Base-by-base conservation (phyloP, 148 eudicot genomes). In the Agrostemma githago region DNA sequence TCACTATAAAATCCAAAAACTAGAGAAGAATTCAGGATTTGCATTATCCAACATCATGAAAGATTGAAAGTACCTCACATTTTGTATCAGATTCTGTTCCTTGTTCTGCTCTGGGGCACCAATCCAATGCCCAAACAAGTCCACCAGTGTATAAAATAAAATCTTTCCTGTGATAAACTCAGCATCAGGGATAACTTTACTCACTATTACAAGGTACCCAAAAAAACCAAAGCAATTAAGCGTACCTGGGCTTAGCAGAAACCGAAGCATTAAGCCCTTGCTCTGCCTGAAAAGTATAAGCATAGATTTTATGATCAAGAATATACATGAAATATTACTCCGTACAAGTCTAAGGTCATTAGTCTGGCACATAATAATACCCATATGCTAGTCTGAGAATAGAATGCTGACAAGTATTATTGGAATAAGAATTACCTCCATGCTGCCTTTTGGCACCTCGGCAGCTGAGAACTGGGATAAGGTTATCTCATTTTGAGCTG, bases 121-220 rank as follows among this genome's bases (percentile, higher is more conserved):
- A 95, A 82, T 95, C 98, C 85, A 95, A 67, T 53, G 92, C 93
- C 89, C 92, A 92, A 66, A 92, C 89, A 41, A 79, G 70, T 65
- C 98, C 97, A 71, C 98, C 98, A 48, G 80, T 96, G 76, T 89
- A 77, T 79, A 95, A 84, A 39, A 89, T 84, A 87, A 88, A 89
- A 82, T 92, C 97, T 77, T 90, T 86, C 85, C 98, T 94, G 95
- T 79, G 86, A 83, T 63, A 79, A 77, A 69, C 74, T 77, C 58
- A 61, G 70, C 40, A 75, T 83, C 59, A 80, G 80, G 61, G 42
- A 72, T 26, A 42, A 38, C 41, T 17, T 64, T 65, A 64, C 57
- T 70, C 57, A 65, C 10, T 39, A 19, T 34, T 40, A 19, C 9
- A 66, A 72, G 20, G 37, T 56, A 54, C 14, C 64, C 6, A 48